A percentile compares a stretch with the other conserved stretches of the same genome.
phyloP scores from a whole-genome alignment of 2,329 filamentous ascomycete genomes.

The Metarhizium robertsii region DNA sequence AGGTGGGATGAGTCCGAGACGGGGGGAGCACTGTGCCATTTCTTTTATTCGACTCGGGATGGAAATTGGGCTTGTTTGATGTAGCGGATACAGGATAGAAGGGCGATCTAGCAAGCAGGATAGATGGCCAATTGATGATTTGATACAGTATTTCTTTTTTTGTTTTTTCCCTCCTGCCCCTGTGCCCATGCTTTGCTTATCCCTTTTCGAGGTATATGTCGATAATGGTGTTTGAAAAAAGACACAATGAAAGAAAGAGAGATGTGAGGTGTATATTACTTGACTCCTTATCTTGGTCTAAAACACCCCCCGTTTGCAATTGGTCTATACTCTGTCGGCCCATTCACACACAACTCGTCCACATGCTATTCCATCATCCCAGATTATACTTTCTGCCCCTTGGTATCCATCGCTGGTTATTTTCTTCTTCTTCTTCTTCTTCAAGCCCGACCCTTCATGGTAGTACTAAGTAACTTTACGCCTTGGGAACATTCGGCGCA shows the following conservation, averaged over 20 bases:
- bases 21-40: not conserved
- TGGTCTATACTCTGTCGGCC: not conserved
- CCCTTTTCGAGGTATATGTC: too few species aligned
- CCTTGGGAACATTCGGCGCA: slow-evolving; percentile 15
- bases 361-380: not conserved
- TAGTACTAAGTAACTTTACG: not conserved
- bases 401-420: not conserved
- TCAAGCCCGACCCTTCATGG: not conserved
- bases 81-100: not conserved
- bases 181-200: too few species aligned
- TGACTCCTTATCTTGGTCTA: not conserved
- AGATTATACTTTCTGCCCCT: not conserved
- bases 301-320: not conserved
- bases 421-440: not conserved
- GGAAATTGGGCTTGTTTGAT: not conserved
- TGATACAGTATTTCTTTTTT: not conserved
- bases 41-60: not conserved
- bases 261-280: not conserved
- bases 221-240: too few species aligned
- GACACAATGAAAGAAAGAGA: not conserved
- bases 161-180: not conserved
- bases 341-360: not conserved
- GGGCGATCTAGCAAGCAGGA: not conserved
- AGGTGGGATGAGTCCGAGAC: not conserved
- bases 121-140: not conserved